phyloP scores from a whole-genome alignment of 2,329 filamentous ascomycete species.

The Claviceps sp. region DNA sequence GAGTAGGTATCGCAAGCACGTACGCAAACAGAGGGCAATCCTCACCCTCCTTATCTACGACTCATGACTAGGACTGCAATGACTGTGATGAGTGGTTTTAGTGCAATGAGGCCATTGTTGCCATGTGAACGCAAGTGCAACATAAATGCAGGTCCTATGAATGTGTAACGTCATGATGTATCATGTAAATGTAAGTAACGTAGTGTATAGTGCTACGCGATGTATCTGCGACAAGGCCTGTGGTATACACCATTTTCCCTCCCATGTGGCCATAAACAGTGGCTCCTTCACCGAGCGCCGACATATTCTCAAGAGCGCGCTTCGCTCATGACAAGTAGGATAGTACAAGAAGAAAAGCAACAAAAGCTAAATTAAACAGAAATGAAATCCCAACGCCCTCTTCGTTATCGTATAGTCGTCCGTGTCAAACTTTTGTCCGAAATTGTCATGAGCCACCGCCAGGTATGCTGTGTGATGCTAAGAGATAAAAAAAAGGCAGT shows the following conservation, averaged over 20 bases:
- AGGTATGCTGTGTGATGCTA: slow-evolving; percentile 16
- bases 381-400: slow-evolving; percentile 12
- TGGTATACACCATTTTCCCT: slow-evolving; percentile 1
- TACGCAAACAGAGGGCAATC: too few relatives aligned
- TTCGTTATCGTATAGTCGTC: slow-evolving; percentile 14
- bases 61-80: background rate
- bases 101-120: too few relatives aligned
- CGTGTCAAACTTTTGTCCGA: slow-evolving; percentile 8
- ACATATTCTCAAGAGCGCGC: background rate
- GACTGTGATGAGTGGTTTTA: too few relatives aligned
- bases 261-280: background rate
- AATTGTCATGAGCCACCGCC: slow-evolving; percentile 11
- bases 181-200: too few relatives aligned
- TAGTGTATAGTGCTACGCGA: background rate
- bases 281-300: background rate
- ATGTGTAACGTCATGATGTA: too few relatives aligned
- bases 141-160: too few relatives aligned
- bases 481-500: slow-evolving; percentile 1
- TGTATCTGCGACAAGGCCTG: background rate
- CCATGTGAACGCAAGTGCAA: too few relatives aligned
- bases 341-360: slow-evolving; percentile 1
- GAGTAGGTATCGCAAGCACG: background rate
- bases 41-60: background rate
- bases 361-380: slow-evolving; percentile 6
- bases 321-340: background rate